Percentiles rank a stretch among this genome's conserved stretches.
These are phyloP conservation scores for Geosiphon pyriformis DNA, from an alignment of 192 early-diverging fungal genomes.

Conservation along the genomic window DNA sequence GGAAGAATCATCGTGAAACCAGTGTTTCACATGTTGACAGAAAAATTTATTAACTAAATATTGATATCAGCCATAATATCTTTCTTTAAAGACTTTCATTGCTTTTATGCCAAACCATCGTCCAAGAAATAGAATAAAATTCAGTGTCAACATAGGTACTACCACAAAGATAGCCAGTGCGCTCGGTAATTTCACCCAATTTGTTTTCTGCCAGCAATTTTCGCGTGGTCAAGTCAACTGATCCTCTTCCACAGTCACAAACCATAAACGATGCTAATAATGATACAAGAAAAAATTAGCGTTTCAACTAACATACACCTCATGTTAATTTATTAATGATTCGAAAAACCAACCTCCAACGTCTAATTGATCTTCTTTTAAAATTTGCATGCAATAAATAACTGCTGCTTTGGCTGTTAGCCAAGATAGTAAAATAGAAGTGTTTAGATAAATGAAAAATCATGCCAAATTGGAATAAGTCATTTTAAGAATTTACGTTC, in stretches of 20 bases:
- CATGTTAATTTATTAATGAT: background rate
- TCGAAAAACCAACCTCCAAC: too few relatives aligned
- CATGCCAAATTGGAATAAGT: background rate
- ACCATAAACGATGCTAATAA: too few relatives aligned
- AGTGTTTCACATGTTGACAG: background rate
- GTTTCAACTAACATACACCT: background rate
- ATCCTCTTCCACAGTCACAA: constrained; percentile 52
- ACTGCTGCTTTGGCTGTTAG: background rate
- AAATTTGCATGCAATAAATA: background rate
- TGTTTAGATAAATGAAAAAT: background rate
- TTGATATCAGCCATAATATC: background rate
- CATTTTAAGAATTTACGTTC: background rate
- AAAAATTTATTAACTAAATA: background rate
- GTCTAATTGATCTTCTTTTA: background rate
- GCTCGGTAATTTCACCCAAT: too few relatives aligned
- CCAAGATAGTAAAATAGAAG: background rate
- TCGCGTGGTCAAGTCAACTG: constrained; percentile 46
- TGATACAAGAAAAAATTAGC: too few relatives aligned
- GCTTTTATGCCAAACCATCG: constrained; percentile 35
- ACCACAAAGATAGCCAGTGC: constrained; percentile 45
- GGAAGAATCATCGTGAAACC: background rate
- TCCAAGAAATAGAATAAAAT: constrained; percentile 37
- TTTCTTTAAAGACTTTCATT: constrained; percentile 17
- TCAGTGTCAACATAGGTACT: constrained; percentile 40
- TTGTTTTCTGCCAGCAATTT: constrained; percentile 31